Evolutionary conservation across 2,329 filamentous ascomycete species (phyloP).

Genomic region (Xylaria sp.): DNA sequence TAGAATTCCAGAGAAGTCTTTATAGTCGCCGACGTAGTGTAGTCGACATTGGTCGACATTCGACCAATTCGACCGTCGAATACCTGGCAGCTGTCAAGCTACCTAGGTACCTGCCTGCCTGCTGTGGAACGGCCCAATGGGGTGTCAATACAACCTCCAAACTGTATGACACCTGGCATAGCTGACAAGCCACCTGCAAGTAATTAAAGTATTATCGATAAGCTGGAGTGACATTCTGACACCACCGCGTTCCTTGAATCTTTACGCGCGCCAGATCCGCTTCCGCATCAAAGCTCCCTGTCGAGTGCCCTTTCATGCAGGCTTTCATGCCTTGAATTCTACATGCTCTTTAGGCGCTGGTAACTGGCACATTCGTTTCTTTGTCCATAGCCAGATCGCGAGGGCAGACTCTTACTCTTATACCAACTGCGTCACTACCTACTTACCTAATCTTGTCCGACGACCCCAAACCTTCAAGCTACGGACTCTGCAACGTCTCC

Average conservation of each 20-base stretch:
- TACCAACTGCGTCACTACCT: too few relatives aligned
- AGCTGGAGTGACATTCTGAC: neutral
- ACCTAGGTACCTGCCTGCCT: too few relatives aligned
- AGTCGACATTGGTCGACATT: too few relatives aligned
- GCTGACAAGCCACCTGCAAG: neutral
- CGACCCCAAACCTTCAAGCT: too few relatives aligned
- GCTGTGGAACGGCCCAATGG: too few relatives aligned
- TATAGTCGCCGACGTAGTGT: too few relatives aligned
- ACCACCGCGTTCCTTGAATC: constrained; percentile 8
- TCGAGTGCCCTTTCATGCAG: neutral
- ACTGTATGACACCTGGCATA: neutral
- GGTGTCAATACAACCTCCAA: too few relatives aligned
- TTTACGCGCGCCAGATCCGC: constrained; percentile 15
- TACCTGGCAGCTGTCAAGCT: too few relatives aligned
- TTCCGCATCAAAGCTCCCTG: neutral
- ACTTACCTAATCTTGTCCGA: neutral
- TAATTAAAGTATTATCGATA: constrained; percentile 15
- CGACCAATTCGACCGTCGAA: too few relatives aligned
- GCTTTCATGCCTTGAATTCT: neutral
- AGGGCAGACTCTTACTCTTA: too few relatives aligned
- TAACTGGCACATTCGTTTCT: neutral
- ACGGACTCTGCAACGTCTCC: too few relatives aligned
- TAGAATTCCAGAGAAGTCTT: too few relatives aligned
- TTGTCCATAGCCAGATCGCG: neutral
- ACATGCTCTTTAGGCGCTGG: neutral